These are phyloP conservation scores for Aspergillus aculeatinus DNA, from an alignment of 2,329 filamentous ascomycete species.

Conservation along the genomic window DNA sequence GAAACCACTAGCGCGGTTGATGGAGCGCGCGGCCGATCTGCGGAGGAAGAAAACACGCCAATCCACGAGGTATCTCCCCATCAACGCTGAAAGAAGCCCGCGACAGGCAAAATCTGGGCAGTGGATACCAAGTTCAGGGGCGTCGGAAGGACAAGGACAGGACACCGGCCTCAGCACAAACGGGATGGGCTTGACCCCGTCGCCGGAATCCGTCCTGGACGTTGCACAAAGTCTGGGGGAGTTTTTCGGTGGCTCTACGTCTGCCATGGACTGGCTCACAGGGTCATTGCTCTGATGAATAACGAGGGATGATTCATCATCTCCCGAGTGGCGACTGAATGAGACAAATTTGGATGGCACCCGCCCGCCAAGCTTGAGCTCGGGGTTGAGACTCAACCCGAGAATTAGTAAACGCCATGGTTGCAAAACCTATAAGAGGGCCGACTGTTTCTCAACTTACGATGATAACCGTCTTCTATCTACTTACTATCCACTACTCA, in stretches of 20 bases:
- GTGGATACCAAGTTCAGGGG: background rate
- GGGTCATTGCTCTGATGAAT: background rate
- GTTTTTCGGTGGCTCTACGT: background rate
- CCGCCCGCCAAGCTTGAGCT: no score
- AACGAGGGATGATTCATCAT: background rate
- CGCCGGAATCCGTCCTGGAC: background rate
- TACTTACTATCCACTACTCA: background rate
- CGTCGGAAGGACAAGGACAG: background rate
- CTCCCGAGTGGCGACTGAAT: no score
- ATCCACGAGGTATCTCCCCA: background rate
- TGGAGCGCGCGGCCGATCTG: slow-evolving; percentile 15
- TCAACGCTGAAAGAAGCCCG: background rate
- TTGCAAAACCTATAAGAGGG: no score
- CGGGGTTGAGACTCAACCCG: no score
- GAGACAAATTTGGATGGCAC: no score
- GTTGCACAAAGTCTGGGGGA: background rate
- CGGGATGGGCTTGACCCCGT: background rate
- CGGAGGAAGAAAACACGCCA: background rate
- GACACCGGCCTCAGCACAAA: background rate
- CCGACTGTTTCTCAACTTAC: no score
- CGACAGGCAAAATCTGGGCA: background rate
- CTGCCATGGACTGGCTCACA: background rate
- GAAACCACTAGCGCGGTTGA: slow-evolving; percentile 18
- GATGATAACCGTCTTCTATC: background rate
- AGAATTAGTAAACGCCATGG: no score